Evolutionary conservation across 1,284 basidiomycete genomes (phyloP).

Genomic region (Papiliotrema fonsecae): DNA sequence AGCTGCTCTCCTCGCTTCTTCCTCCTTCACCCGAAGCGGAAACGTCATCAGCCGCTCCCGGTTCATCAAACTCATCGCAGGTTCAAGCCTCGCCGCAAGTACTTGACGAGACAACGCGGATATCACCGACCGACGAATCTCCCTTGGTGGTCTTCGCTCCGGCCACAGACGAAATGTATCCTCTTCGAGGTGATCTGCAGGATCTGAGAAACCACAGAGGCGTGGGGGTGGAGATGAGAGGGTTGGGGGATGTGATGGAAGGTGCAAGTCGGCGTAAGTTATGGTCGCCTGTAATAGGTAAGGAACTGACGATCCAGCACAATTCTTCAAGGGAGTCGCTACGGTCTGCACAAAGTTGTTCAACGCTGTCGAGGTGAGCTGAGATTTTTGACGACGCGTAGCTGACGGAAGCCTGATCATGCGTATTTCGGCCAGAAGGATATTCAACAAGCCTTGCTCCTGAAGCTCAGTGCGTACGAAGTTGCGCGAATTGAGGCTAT

Average conservation of each 20-base stretch:
- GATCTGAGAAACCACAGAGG: conserved; percentile 71
- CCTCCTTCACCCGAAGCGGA: conserved; percentile 31
- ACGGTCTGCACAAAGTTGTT: conserved; percentile 95
- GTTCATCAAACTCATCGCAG: neutral
- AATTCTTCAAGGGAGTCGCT: conserved; percentile 93
- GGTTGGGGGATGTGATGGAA: conserved; percentile 58
- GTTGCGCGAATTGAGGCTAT: neutral
- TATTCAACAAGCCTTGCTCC: conserved; percentile 87
- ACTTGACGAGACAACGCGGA: too few species aligned
- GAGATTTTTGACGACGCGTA: neutral
- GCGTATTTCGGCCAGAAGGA: conserved; percentile 99
- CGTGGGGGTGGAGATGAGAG: conserved; percentile 85
- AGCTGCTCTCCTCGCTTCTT: conserved; percentile 59
- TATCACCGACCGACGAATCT: conserved; percentile 19
- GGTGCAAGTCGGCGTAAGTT: conserved; percentile 46
- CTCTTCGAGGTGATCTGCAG: conserved; percentile 69
- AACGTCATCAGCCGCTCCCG: neutral
- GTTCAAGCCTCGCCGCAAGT: neutral
- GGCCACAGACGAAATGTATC: conserved; percentile 76
- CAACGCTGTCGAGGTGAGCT: conserved; percentile 74
- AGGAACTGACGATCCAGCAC: conserved; percentile 54
- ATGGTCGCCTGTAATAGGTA: neutral
- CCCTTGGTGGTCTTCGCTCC: conserved; percentile 76
- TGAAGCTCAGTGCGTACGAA: conserved; percentile 58
- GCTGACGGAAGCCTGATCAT: conserved; percentile 65